Evolutionary conservation across 2,329 filamentous ascomycete species (phyloP).

Genomic region (Ploettnerulaceae sp.): DNA sequence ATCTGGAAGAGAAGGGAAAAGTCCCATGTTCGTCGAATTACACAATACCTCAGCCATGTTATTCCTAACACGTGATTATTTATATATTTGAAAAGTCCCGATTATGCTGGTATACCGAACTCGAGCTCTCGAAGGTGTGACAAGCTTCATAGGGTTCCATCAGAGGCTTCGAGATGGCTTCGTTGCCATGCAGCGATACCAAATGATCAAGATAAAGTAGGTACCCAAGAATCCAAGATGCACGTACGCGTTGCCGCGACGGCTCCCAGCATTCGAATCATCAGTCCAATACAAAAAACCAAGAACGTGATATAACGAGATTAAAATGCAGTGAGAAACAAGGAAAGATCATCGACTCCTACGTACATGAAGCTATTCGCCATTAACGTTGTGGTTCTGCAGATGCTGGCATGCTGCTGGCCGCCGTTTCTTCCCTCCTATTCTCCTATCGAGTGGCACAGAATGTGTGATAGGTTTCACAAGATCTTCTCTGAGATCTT

Average conservation of each 20-base stretch:
- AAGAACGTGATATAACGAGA: no score
- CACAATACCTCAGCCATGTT: constrained; percentile 6
- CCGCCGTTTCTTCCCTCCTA: not conserved
- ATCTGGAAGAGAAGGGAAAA: no score
- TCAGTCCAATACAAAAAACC: no score
- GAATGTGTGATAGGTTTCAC: not conserved
- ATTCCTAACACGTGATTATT: constrained; percentile 3
- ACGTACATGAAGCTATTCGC: not conserved
- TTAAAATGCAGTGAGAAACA: no score
- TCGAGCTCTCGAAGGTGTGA: no score
- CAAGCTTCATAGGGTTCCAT: not conserved
- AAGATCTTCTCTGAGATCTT: not conserved
- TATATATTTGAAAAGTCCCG: not conserved
- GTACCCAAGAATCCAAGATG: constrained; percentile 7
- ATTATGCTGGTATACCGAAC: not conserved
- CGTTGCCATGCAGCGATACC: not conserved
- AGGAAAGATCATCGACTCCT: no score
- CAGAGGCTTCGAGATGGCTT: not conserved
- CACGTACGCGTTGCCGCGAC: not conserved
- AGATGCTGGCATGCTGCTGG: not conserved
- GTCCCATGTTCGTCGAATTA: not conserved
- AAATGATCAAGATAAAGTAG: constrained; percentile 11
- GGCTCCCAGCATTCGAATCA: not conserved
- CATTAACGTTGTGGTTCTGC: not conserved
- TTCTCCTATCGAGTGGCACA: not conserved